Base-by-base conservation (phyloP, 495 filamentous ascomycete species). In the Melanomma pulvis-pyrius region DNA sequence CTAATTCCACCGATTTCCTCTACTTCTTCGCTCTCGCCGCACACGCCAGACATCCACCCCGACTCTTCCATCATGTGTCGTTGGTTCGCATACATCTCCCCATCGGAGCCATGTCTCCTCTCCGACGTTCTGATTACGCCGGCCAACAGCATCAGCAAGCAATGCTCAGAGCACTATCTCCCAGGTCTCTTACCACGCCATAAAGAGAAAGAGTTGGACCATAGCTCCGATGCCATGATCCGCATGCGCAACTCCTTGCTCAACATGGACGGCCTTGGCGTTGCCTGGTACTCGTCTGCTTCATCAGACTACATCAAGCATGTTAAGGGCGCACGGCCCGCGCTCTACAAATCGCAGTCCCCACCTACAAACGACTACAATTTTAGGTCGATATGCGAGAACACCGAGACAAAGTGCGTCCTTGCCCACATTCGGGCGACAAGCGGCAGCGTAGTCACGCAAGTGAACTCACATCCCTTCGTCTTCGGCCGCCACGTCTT, bases 391-490 rank as follows among this genome's bases (percentile, higher is more conserved):
- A 67, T 82, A 9, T 79, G 78, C 55, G 70, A 71, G 13, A 81
- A 82, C 61, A 82, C 76, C 5, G 68, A 75, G n/a, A 78, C 74
- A 2, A 72, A 72, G 9, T 73, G 73, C 22, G 67, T 76, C 21
- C 76, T 83, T 30, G 80, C 80, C 0, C 81, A 83, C 53, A 82
- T 83, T 46, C 74, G 80, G 2, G 81, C 79, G 4, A 76, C 77
- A 9, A 76, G 74, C 7, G 77, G 74, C 0, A 79, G 76, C 2
- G 74, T 76, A 0, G 78, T 82, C 13, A 76, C 76, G 39, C 67
- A 73, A 1, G 78, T 80, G 3, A 84, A 84, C 68, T 81, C 78
- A 41, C 82, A 84, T 57, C 82, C 82, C 1, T 84, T 83, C 66
- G 74, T 79, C 36, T 84, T 83, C 53, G 80, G 82, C 24, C 71